Conservation (phyloP, 169 alveolate genomes). For the Plasmodium knowlesi region DNA sequence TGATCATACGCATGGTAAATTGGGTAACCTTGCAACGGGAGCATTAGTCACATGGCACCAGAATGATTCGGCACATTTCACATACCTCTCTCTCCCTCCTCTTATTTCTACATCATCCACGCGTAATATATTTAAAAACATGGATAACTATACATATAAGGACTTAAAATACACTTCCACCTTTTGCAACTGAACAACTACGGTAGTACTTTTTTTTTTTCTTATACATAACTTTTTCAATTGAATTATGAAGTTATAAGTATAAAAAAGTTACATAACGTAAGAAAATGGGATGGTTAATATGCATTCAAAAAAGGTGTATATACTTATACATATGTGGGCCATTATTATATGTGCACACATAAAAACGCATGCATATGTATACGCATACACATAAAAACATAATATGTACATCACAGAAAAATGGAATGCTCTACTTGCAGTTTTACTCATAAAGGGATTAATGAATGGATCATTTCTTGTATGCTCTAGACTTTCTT, state of each 20-base stretch:
- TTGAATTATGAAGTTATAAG: neutral
- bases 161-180: neutral
- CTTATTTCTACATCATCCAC: neutral
- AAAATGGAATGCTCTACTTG: conserved; percentile 30
- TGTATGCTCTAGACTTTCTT: conserved; percentile 92
- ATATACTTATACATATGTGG: neutral
- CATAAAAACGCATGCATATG: neutral
- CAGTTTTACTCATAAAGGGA: conserved; percentile 8
- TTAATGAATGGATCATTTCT: conserved; percentile 70
- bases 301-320: conserved; percentile 10
- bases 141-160: neutral
- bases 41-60: neutral
- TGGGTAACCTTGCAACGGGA: neutral
- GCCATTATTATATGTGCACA: neutral
- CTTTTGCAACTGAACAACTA: neutral
- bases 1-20: neutral
- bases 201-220: neutral
- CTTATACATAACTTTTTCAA: neutral
- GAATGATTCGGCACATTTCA: neutral
- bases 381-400: neutral
- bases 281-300: neutral
- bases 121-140: neutral
- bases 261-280: conserved; percentile 6
- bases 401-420: conserved; percentile 59
- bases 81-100: neutral